phyloP scores from a whole-genome alignment of 768 basidiomycete genomes.

The Termitomyces sp. region DNA sequence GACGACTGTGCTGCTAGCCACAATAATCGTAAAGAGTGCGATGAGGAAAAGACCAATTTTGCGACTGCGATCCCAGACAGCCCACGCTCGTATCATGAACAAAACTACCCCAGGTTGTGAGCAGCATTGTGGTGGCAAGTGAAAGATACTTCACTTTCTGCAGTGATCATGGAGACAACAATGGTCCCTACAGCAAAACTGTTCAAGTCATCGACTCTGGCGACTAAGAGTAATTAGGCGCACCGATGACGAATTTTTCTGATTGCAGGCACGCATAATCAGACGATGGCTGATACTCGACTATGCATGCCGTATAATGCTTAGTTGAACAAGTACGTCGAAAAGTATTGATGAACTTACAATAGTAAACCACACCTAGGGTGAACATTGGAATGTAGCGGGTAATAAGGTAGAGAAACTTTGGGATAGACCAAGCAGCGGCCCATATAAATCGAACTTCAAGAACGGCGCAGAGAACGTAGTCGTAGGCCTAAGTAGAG shows the following conservation, averaged over 20 bases:
- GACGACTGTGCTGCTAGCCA: too few species aligned
- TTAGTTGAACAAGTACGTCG: background rate
- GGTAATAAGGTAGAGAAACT: constrained; percentile 8
- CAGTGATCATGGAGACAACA: background rate
- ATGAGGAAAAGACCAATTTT: background rate
- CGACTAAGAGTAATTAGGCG: background rate
- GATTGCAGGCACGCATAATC: background rate
- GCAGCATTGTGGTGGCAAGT: background rate
- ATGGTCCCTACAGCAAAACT: background rate
- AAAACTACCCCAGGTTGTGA: background rate
- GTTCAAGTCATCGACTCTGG: background rate
- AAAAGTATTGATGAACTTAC: background rate
- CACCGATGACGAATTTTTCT: background rate
- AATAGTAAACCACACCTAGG: background rate
- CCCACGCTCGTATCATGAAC: background rate
- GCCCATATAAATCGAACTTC: constrained; percentile 7
- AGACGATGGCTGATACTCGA: background rate
- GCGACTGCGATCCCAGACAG: background rate
- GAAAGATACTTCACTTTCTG: background rate
- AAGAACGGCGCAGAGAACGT: constrained; percentile 11
- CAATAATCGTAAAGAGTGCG: background rate
- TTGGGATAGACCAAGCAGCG: constrained; percentile 6
- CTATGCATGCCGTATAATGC: background rate
- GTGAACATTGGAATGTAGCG: constrained; percentile 7
- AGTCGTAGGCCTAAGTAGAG: constrained; percentile 13